phyloP scores from a whole-genome alignment of 148 eudicot genomes.

The Rhododendron williamsianum region DNA sequence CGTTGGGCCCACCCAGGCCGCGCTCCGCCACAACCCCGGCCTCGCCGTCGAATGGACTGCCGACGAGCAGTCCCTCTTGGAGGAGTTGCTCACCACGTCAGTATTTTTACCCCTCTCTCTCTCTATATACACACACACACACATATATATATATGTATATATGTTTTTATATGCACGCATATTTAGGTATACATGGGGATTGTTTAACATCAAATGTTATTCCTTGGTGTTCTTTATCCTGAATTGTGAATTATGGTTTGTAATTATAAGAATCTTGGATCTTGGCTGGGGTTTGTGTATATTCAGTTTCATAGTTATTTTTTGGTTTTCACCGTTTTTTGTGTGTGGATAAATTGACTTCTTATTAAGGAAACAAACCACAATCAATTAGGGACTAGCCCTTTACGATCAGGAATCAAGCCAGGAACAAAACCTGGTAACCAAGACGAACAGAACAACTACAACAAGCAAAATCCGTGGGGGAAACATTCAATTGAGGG shows the following conservation, averaged over 20 bases:
- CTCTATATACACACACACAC: neutral
- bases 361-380: neutral
- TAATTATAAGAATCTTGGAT: neutral
- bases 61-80: conserved; percentile 69
- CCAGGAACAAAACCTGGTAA: neutral
- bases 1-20: conserved; percentile 39
- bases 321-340: neutral
- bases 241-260: conserved; percentile 5
- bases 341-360: no score
- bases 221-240: neutral
- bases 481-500: neutral
- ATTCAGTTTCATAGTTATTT: neutral
- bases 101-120: conserved; percentile 12
- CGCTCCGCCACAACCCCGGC: conserved; percentile 72
- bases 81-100: conserved; percentile 67
- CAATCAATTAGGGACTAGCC: neutral
- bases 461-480: neutral
- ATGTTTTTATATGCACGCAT: neutral
- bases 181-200: neutral
- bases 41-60: conserved; percentile 62
- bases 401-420: neutral
- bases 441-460: neutral
- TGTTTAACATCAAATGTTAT: neutral
- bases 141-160: no score
- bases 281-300: neutral